phyloP scores from a whole-genome alignment of 768 basidiomycete species.

The Amanita muscaria region DNA sequence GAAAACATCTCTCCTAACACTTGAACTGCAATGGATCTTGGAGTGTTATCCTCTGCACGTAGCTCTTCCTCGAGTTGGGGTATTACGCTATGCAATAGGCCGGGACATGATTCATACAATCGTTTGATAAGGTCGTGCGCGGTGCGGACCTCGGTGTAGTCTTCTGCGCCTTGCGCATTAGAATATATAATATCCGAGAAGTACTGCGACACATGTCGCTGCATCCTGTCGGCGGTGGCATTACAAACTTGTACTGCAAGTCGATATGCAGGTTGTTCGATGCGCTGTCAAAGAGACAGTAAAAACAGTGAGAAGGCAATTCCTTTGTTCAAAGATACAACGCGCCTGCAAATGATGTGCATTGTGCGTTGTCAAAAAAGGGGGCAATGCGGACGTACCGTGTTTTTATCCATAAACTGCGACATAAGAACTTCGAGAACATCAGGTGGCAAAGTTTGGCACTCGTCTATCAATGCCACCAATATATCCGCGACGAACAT shows the following conservation, averaged over 20 bases:
- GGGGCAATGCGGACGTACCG: constrained; percentile 36
- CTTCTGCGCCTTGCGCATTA: constrained; percentile 44
- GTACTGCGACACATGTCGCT: constrained; percentile 84
- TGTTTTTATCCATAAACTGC: constrained; percentile 77
- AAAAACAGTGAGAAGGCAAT: constrained; percentile 6
- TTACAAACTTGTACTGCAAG: constrained; percentile 85
- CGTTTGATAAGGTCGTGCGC: constrained; percentile 84
- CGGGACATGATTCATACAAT: constrained; percentile 71
- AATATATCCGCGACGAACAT: constrained; percentile 86
- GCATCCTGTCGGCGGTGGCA: constrained; percentile 73
- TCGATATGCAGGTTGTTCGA: constrained; percentile 70
- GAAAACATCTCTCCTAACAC: constrained; percentile 88
- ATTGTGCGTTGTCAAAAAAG: constrained; percentile 5
- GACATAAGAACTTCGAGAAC: constrained; percentile 76
- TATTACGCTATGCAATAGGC: constrained; percentile 80
- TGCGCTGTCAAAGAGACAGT: constrained; percentile 31
- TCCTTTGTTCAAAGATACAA: constrained; percentile 1
- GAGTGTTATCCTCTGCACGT: constrained; percentile 58
- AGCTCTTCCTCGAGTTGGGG: constrained; percentile 91
- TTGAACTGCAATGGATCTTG: constrained; percentile 77
- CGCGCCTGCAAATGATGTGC: constrained; percentile 5
- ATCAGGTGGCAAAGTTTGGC: constrained; percentile 61
- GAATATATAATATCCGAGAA: constrained; percentile 83
- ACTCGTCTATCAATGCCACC: constrained; percentile 83
- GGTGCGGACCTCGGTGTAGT: constrained; percentile 57